Conservation (phyloP, 1,284 basidiomycete species). For the Austroboletus olivaceoglutinosus region DNA sequence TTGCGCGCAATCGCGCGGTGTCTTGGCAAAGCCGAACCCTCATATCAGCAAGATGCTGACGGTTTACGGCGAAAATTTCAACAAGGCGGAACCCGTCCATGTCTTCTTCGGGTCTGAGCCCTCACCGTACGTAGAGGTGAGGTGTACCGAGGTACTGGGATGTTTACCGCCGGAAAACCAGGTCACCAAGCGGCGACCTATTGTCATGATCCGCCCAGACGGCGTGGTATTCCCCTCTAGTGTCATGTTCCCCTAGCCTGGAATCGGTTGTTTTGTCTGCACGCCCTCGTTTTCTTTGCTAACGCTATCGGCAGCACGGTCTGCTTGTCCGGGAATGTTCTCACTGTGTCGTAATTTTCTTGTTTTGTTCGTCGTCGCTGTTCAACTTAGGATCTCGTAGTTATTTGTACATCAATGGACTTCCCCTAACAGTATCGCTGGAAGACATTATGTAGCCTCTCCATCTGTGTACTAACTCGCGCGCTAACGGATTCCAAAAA, state of each 20-base stretch:
- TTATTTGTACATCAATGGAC: conserved; percentile 35
- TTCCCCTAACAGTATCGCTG: conserved; percentile 17
- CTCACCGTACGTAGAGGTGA: conserved; percentile 82
- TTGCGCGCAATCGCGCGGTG: conserved; percentile 59
- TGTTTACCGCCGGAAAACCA: conserved; percentile 70
- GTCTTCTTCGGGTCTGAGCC: conserved; percentile 90
- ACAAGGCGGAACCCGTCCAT: conserved; percentile 70
- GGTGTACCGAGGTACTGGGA: conserved; percentile 85
- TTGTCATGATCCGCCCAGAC: conserved; percentile 84
- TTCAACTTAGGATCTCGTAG: conserved; percentile 34
- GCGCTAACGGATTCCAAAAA: conserved; percentile 17
- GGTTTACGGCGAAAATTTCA: conserved; percentile 88
- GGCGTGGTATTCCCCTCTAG: conserved; percentile 92
- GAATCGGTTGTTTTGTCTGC: conserved; percentile 11
- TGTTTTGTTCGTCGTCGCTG: conserved; percentile 18
- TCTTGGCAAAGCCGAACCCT: conserved; percentile 69
- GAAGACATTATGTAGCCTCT: conserved; percentile 34
- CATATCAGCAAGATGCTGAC: conserved; percentile 76
- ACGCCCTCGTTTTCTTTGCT: conserved; percentile 11
- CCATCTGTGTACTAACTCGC: conserved; percentile 25
- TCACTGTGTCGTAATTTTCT: conserved; percentile 18
- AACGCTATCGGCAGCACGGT: conserved; percentile 32
- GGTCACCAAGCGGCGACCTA: conserved; percentile 66
- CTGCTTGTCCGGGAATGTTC: conserved; percentile 28
- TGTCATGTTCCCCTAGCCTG: conserved; percentile 70